Percentiles rank a stretch among this genome's conserved stretches.
Evolutionary conservation across 2,329 filamentous ascomycete genomes (phyloP).

Genomic region (Penicillium sp.): DNA sequence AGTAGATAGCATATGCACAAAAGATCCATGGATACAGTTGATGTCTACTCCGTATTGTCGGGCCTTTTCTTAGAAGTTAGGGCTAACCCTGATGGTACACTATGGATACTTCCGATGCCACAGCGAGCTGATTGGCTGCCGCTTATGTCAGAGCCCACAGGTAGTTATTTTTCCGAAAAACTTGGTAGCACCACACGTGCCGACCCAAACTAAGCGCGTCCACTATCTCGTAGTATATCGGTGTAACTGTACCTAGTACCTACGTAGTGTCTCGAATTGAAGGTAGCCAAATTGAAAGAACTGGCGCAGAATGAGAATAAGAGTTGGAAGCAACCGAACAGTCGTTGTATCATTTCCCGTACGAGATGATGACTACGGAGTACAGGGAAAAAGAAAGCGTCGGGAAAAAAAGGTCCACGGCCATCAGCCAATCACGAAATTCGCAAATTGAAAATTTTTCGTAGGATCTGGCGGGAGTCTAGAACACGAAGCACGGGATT

Average conservation of each 20-base stretch:
- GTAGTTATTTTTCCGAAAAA: neutral
- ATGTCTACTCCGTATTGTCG: too few relatives aligned
- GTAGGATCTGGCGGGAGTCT: neutral
- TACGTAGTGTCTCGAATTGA: too few relatives aligned
- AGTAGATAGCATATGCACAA: neutral
- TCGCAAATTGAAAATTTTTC: neutral
- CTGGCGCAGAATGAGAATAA: neutral
- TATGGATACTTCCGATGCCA: neutral
- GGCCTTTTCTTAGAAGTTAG: too few relatives aligned
- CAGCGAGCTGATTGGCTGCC: neutral
- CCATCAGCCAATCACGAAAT: neutral
- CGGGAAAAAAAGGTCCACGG: neutral
- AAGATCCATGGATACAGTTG: too few relatives aligned
- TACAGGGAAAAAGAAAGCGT: neutral
- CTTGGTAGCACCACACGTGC: neutral
- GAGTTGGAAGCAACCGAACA: neutral
- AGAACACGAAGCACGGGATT: slow-evolving; percentile 5
- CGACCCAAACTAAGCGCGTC: neutral
- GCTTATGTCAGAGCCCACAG: neutral
- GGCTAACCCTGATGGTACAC: neutral
- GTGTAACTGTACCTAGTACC: too few relatives aligned
- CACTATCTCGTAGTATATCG: too few relatives aligned
- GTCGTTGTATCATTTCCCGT: neutral
- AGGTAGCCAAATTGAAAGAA: too few relatives aligned
- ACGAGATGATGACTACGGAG: neutral